A percentile compares a stretch with the other conserved stretches of the same genome.
Conservation (phyloP, 2,329 filamentous ascomycete genomes). For the Epicoccum sorghinum region DNA sequence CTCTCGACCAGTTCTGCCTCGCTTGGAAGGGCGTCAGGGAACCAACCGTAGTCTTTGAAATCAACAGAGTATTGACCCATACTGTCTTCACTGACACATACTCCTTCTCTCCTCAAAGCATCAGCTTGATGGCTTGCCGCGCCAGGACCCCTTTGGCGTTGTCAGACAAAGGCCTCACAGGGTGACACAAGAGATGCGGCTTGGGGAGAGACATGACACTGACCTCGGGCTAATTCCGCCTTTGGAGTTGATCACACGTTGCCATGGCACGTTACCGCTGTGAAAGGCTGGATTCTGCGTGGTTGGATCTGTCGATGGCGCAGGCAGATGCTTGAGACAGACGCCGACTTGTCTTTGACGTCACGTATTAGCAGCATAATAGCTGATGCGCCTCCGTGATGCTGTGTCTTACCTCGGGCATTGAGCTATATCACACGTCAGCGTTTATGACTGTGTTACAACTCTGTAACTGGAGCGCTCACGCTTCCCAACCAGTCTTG, state of each 20-base stretch:
- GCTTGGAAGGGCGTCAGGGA: conserved; percentile 57
- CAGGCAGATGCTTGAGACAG: conserved; percentile 84
- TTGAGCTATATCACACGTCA: conserved; percentile 49
- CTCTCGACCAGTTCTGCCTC: conserved; percentile 48
- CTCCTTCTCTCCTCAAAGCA: conserved; percentile 54
- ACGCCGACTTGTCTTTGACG: conserved; percentile 77
- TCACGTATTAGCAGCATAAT: conserved; percentile 59
- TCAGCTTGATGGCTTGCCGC: conserved; percentile 56
- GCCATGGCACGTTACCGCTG: conserved; percentile 85
- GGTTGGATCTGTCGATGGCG: conserved; percentile 50
- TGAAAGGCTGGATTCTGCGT: conserved; percentile 64
- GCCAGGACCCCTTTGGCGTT: conserved; percentile 48
- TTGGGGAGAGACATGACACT: conserved; percentile 26
- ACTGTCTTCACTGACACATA: conserved; percentile 52
- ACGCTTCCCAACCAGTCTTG: conserved; percentile 75
- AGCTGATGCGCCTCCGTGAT: conserved; percentile 16
- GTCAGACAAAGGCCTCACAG: conserved; percentile 26
- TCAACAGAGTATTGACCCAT: conserved; percentile 58
- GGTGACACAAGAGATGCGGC: conserved; percentile 14
- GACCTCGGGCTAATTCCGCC: conserved; percentile 86
- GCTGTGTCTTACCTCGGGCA: conserved; percentile 51
- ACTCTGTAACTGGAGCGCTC: conserved; percentile 41
- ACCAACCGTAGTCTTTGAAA: conserved; percentile 57
- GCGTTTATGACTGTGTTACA: conserved; percentile 18
- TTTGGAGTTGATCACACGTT: conserved; percentile 87